Percentiles rank a stretch among this genome's conserved stretches.
These are phyloP conservation scores for Boletus edulis DNA, from an alignment of 768 basidiomycete species.

Conservation along the genomic window DNA sequence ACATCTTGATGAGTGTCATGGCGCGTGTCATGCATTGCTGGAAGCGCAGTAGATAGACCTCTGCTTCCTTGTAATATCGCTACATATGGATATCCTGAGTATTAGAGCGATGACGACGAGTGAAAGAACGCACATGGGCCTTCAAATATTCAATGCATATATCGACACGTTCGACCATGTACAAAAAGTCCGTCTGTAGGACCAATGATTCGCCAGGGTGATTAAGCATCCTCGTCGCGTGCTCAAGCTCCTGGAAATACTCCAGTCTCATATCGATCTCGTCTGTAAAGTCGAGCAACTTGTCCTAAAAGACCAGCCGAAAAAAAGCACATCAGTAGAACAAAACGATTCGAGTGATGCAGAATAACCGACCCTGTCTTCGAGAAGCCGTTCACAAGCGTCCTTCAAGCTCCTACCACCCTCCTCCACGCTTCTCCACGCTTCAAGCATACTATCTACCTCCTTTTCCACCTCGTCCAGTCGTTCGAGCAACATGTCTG, in stretches of 20 bases:
- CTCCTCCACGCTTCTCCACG: conserved; percentile 87
- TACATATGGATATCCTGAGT: conserved; percentile 31
- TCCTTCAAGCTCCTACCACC: conserved; percentile 88
- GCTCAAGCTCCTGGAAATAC: conserved; percentile 94
- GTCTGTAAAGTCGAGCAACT: conserved; percentile 74
- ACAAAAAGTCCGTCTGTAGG: conserved; percentile 85
- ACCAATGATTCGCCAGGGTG: conserved; percentile 92
- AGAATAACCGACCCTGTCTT: conserved; percentile 71
- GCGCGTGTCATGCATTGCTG: conserved; percentile 98
- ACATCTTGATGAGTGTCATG: conserved; percentile 98
- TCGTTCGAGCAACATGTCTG: conserved; percentile 68
- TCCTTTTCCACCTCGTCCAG: conserved; percentile 73
- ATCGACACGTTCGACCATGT: conserved; percentile 95
- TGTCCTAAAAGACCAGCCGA: conserved; percentile 50
- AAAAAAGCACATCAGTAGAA: neutral
- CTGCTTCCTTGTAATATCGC: conserved; percentile 90
- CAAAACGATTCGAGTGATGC: neutral
- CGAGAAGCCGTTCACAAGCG: conserved; percentile 84
- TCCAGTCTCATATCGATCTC: conserved; percentile 79
- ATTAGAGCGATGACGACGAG: neutral
- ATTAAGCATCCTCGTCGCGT: conserved; percentile 90
- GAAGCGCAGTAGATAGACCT: conserved; percentile 92
- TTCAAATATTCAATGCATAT: conserved; percentile 91
- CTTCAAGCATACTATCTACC: conserved; percentile 78
- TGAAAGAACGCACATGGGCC: conserved; percentile 61